Evolutionary conservation across 306 rosid genomes (phyloP), one percentile per base, ranked within the genome.

Genomic region (Astragalus membranaceus): DNA sequence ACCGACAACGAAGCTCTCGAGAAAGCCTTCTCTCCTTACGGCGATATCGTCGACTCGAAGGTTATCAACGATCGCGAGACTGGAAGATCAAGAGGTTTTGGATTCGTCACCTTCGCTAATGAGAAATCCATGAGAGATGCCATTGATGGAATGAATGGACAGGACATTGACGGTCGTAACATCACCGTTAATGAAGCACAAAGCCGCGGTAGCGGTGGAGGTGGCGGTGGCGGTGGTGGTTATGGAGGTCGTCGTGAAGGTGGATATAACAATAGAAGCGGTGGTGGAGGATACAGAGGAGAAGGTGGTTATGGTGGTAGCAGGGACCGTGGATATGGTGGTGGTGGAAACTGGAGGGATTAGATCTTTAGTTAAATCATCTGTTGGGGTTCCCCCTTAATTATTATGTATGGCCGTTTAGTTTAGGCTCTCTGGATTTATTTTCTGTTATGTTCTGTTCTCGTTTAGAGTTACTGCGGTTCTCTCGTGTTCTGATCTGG

Each of bases 101-200:
- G 97, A 70, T 94, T 94, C 37, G 97, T 94, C 0, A 94, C 99
- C 5, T 94, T 91, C 62, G 8, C 78, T 1, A 9, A 58, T 1
- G 97, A 93, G 81, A 59, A 93, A 51, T 26, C 96, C 0, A 84
- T 94, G 97, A 87, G 76, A 67, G 87, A 82, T 6, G 98, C 98
- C 0, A 94, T 94, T 3, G 92, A 91, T 1, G 91, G 66, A 0
- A 87, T 94, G 99, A 94, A 94, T 65, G 99, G 99, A 3, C 88
- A 84, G 57, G 68, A 76, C 3, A 88, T 94, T 0, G 98, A 90
- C 10, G 98, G 98, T 4, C 94, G 98, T 2, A 90, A 82, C 63
- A 90, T 94, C 14, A 94, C 98, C 0, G 98, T 94, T 9, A 94
- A 94, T 47, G 96, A 94, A 70, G 98, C 96, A 0, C 97, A 94